Evolutionary conservation across 176 grass and related monocot species (phyloP), one percentile per base, ranked within the genome.

Genomic region (Microstegium vimineum): DNA sequence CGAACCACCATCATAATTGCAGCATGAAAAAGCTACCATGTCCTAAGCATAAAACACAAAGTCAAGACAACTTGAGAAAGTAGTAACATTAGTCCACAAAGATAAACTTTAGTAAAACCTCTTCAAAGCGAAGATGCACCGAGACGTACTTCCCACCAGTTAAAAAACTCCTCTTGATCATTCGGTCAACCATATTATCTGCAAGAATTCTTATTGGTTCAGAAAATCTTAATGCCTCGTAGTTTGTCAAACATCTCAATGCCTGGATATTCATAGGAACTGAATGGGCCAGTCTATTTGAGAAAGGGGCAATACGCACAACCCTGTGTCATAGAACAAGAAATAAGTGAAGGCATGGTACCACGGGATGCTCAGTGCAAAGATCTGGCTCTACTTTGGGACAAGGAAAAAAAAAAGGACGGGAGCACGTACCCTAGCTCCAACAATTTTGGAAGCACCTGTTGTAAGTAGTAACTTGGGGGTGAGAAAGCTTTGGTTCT

Each of bases 1-100:
- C 32, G n/a, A 69, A 26, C 87, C 92, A 71, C 95, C 95, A 47
- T 93, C 92, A 86, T 93, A 95, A 42, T 68, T 93, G 80, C 95
- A 98, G 69, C 95, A 98, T 61, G 95, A 98, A 87, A 98, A 98
- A 35, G 95, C 92, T 83, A 95, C 84, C 95, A 98, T 98, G 89
- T 98, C 95, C 95, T 98, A 79, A 47, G 45, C 13, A 79, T 22
- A 73, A 7, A 38, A 65, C 76, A 17, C n/a, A 17, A 10, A 68
- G 45, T 69, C 69, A 89, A n/a, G 16, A 73, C 61, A 73, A 82
- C 52, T 80, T 71, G 23, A 28, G 62, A 42, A 78, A 78, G 54
- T 78, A 67, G 34, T 73, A 54, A 60, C 14, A 59, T 64, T 12
- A 56, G 69, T 32, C 32, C 63, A 45, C 7, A 31, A 81, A 17